Evolutionary conservation across 768 basidiomycete species (phyloP), one percentile per base, ranked within the genome.

Genomic region (Rhodosporidiobolus odoratus): DNA sequence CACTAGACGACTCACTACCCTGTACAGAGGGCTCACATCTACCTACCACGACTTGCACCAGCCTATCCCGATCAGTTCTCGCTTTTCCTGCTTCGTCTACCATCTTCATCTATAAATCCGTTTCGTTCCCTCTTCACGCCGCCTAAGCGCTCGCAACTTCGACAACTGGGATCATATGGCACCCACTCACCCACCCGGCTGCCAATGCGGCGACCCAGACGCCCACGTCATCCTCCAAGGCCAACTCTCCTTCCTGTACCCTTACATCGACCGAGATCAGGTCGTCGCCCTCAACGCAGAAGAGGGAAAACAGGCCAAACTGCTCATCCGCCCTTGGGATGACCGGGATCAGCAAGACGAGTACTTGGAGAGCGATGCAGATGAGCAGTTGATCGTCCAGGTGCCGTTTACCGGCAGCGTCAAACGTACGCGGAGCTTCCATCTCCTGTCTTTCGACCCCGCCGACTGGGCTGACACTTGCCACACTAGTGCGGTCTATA

Each of bases 251-350:
- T 77, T 75, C 38, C 73, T 81, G 7, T 81, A 75, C 66, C 35
- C 57, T 16, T 73, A 77, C 61, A 72, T 81, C 27, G 80, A 81
- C 63, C 53, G 78, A 12, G 76, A 76, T 25, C 66, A 79, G 60
- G 80, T 80, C 35, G 73, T 72, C 10, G 81, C 78, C 3, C 67
- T 81, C 62, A 81, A 81, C 64, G 79, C 77, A 4, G 79, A 76
- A 15, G 80, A 78, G 30, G 78, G 72, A 21, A 76, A 77, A 54
- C 53, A 75, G 1, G 79, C 78, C 12, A 75, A 77, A 67, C 75
- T 77, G 30, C 79, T 80, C 15, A 80, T 81, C 72, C 77, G 79
- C 76, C 74, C 76, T 30, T 81, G 81, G 81, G 78, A 80, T 35
- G 64, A 77, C 43, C 62, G 77, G 41, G 73, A 79, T 3, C 78